Percentiles rank a stretch among this genome's conserved stretches.
Conservation (phyloP, 495 filamentous ascomycete species). For the Cairneyella variabilis region DNA sequence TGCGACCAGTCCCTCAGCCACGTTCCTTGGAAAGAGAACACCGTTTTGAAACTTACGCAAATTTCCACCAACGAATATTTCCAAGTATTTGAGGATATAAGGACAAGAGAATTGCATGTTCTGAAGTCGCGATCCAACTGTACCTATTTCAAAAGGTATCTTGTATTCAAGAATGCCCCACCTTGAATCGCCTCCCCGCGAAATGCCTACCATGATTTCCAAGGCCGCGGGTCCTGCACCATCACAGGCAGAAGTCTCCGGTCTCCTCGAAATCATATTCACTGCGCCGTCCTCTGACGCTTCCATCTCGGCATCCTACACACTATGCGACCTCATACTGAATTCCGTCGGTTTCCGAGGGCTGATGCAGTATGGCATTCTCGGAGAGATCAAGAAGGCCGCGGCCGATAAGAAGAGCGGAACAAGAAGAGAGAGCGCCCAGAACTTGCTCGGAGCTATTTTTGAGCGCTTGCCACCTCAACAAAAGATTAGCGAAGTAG, state of each 20-base stretch:
- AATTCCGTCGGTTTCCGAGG: conserved; percentile 75
- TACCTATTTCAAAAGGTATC: conserved; percentile 15
- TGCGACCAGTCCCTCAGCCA: conserved; percentile 16
- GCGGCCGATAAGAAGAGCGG: conserved; percentile 94
- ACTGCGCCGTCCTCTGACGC: conserved; percentile 75
- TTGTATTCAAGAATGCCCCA: conserved; percentile 58
- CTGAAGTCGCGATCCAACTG: conserved; percentile 9
- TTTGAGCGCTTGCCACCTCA: conserved; percentile 82
- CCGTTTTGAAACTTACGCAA: conserved; percentile 22
- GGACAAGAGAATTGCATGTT: neutral
- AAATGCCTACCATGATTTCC: conserved; percentile 53
- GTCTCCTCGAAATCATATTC: conserved; percentile 72
- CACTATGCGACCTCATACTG: conserved; percentile 72
- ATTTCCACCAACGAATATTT: conserved; percentile 15
- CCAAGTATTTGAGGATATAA: neutral
- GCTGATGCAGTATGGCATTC: conserved; percentile 67
- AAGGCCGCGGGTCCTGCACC: conserved; percentile 60
- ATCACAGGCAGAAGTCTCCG: conserved; percentile 65
- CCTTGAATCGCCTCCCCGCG: conserved; percentile 53
- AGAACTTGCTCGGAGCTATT: conserved; percentile 89
- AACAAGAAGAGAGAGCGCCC: conserved; percentile 79
- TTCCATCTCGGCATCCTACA: conserved; percentile 84
- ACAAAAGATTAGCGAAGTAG: conserved; percentile 73
- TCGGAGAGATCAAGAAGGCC: conserved; percentile 74
- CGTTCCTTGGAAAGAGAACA: conserved; percentile 20